A percentile compares a stretch with the other conserved stretches of the same genome.
Evolutionary conservation across 371 early-diverging fungal species (phyloP).

Genomic region (Lichtheimia hyalospora): DNA sequence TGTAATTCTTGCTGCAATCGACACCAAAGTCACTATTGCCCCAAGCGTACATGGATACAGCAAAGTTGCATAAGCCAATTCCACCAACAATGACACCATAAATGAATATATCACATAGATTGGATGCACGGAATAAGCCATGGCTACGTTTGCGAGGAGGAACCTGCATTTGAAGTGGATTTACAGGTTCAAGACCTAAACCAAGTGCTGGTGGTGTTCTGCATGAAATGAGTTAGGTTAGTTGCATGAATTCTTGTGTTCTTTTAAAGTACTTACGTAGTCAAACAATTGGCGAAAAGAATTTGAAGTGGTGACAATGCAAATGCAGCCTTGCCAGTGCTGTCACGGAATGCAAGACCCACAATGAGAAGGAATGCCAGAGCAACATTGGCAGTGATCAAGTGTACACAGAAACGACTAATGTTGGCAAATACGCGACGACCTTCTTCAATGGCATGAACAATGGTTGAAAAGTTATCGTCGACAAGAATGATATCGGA

Average conservation of each 20-base stretch:
- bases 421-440: conserved; percentile 91
- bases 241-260: neutral
- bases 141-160: conserved; percentile 73
- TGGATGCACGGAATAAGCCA: conserved; percentile 69
- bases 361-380: conserved; percentile 70
- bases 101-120: conserved; percentile 67
- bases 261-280: conserved; percentile 26
- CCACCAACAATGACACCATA: conserved; percentile 74
- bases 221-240: neutral
- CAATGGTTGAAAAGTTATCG: conserved; percentile 88
- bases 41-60: conserved; percentile 61
- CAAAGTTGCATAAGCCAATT: conserved; percentile 70
- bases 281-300: conserved; percentile 86
- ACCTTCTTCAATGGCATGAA: conserved; percentile 80
- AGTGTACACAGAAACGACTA: conserved; percentile 86
- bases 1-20: conserved; percentile 62
- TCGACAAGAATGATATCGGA: conserved; percentile 89
- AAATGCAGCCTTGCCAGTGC: conserved; percentile 60
- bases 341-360: conserved; percentile 70
- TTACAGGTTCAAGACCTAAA: conserved; percentile 83
- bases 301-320: conserved; percentile 83
- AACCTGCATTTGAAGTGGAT: conserved; percentile 75
- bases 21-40: conserved; percentile 56
- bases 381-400: conserved; percentile 85
- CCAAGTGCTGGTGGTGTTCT: conserved; percentile 84